Base-by-base conservation (phyloP, 306 rosid genomes). In the Casuarina equisetifolia region DNA sequence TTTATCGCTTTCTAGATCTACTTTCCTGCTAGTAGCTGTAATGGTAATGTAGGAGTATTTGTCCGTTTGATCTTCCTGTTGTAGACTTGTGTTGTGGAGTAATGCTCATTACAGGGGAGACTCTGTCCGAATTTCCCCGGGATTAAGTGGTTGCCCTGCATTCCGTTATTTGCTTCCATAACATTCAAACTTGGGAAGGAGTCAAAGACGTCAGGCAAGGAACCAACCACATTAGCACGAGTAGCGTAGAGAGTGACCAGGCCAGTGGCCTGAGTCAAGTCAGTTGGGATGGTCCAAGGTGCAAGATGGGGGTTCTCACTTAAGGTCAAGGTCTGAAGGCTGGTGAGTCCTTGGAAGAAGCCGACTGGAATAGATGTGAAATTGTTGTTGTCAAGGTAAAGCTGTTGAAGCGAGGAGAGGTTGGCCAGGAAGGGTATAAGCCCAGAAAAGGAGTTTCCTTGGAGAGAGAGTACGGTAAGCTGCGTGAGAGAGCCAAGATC, bases 401-500 rank as follows among this genome's bases (percentile, higher is more conserved):
- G 32, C 2, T 17, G 12, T 66, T 81, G 48, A 71, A 93, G 98
- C 2, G 3, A 17, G 0, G 87, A 5, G 74, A 93, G 93, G 53
- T 84, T 82, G 16, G 97, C 86, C 7, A 94, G 78, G 6, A 92
- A 78, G 5, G 98, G 97, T 3, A 94, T n/a, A 0, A 0, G 32
- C 32, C 32, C 32, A 25, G 32, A 25, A 25, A 25, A 25, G 32
- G 32, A 25, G 32, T 25, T 25, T 0, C 32, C 32, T 25, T 25
- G 32, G 32, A 25, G 32, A 25, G 32, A 25, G 32, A 0, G 32
- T 25, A 78, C 1, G 39, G 85, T 68, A 80, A 94, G 95, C 45
- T 82, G 83, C 1, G 93, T 52, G 70, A 94, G 97, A 39, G 93
- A 61, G 78, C 79, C 85, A 35, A 94, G 88, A 82, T 92, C 89